These are phyloP conservation scores for Linnemannia zychae DNA, from an alignment of 192 early-diverging fungal species.

Conservation along the genomic window DNA sequence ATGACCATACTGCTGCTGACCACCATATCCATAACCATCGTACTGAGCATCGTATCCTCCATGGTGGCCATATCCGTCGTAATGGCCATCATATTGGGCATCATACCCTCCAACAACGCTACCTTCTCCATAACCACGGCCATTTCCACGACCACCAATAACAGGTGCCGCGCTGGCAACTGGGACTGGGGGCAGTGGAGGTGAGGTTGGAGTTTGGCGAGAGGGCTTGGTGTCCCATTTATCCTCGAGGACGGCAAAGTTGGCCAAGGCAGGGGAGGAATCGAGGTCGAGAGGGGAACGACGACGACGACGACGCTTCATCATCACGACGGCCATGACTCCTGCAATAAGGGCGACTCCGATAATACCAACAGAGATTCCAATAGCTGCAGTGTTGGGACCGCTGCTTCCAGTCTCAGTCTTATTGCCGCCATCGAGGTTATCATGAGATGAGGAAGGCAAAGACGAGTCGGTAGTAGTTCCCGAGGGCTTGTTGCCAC, in stretches of 20 bases:
- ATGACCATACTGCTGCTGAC: neutral
- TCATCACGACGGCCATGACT: conserved; percentile 28
- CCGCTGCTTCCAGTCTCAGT: neutral
- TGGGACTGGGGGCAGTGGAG: conserved; percentile 23
- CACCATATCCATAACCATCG: conserved; percentile 6
- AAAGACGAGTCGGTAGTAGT: neutral
- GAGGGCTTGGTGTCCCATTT: neutral
- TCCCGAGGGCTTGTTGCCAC: neutral
- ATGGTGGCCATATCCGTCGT: conserved; percentile 18
- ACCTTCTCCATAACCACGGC: conserved; percentile 17
- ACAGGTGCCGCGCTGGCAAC: conserved; percentile 40
- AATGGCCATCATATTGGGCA: neutral
- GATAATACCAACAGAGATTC: conserved; percentile 46
- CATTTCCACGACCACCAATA: conserved; percentile 7
- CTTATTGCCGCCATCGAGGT: neutral
- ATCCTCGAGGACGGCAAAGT: conserved; percentile 12
- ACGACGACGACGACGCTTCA: conserved; percentile 50
- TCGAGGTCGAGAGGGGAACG: conserved; percentile 36
- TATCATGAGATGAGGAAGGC: conserved; percentile 25
- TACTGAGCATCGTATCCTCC: neutral
- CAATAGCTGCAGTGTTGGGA: conserved; percentile 24
- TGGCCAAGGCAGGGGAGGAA: conserved; percentile 15
- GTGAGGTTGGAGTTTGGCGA: conserved; percentile 13
- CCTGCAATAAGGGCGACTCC: conserved; percentile 35
- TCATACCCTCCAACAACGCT: conserved; percentile 33